Evolutionary conservation across 169 alveolate genomes (phyloP).

Genomic region (Plasmodium adleri): DNA sequence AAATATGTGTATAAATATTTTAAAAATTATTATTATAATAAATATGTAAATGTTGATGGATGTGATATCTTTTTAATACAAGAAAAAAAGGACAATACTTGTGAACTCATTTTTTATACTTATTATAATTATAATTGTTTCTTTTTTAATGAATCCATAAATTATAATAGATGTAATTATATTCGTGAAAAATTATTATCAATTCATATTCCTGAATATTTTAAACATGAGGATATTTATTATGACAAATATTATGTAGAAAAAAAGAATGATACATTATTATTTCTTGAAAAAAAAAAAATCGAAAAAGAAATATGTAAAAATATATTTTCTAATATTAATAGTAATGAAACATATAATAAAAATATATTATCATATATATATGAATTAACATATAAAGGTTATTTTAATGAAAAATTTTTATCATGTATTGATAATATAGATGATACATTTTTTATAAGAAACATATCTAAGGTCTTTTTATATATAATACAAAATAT

Average conservation of each 20-base stretch:
- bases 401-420: constrained; percentile 2
- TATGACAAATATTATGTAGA: not conserved
- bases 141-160: constrained; percentile 16
- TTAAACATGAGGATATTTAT: not conserved
- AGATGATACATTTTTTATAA: constrained; percentile 24
- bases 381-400: constrained; percentile 12
- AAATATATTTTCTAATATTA: constrained; percentile 18
- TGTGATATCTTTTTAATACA: constrained; percentile 14
- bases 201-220: not conserved
- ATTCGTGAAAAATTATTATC: not conserved
- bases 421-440: not conserved
- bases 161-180: constrained; percentile 11
- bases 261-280: not conserved
- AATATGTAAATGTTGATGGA: constrained; percentile 16
- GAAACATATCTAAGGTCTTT: constrained; percentile 18
- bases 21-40: not conserved
- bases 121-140: constrained; percentile 11
- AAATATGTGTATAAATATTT: constrained; percentile 3
- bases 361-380: constrained; percentile 15
- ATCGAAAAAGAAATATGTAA: constrained; percentile 22
- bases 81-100: constrained; percentile 10
- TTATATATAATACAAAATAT: constrained; percentile 4
- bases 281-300: not conserved
- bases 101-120: constrained; percentile 15
- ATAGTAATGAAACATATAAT: not conserved